A percentile compares a stretch with the other conserved stretches of the same genome.
phyloP scores from a whole-genome alignment of 768 basidiomycete species.

The Lactarius hatsudake region DNA sequence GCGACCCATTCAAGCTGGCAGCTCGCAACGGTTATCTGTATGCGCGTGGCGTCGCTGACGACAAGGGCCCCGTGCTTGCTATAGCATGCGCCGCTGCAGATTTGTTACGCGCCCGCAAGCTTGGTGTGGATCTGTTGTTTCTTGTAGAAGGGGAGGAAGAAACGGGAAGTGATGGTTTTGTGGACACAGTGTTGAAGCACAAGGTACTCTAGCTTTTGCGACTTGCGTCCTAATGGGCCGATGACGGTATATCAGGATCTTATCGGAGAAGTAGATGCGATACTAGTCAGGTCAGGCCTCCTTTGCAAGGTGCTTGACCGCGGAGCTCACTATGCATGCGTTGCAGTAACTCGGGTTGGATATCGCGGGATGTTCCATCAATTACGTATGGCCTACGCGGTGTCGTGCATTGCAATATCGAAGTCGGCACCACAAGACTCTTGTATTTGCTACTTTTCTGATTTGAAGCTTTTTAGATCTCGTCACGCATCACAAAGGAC shows the following conservation, averaged over 20 bases:
- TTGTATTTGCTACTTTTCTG: background rate
- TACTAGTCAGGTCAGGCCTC: constrained; percentile 68
- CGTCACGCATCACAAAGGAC: constrained; percentile 63
- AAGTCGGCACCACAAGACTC: constrained; percentile 42
- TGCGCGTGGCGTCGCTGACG: constrained; percentile 88
- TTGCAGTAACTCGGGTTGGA: constrained; percentile 91
- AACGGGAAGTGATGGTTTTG: constrained; percentile 86
- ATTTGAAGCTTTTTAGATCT: constrained; percentile 47
- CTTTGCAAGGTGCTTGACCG: constrained; percentile 1
- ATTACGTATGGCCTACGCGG: constrained; percentile 95
- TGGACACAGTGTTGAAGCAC: constrained; percentile 66
- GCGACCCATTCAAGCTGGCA: constrained; percentile 77
- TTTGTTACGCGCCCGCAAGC: constrained; percentile 63
- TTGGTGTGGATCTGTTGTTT: constrained; percentile 86
- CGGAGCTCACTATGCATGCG: background rate
- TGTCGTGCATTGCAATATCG: constrained; percentile 82
- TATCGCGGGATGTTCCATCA: constrained; percentile 87
- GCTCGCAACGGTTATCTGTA: constrained; percentile 89
- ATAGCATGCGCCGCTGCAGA: constrained; percentile 87
- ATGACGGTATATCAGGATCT: constrained; percentile 48
- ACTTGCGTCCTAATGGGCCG: background rate
- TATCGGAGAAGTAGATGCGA: constrained; percentile 86
- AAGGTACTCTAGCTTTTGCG: constrained; percentile 48
- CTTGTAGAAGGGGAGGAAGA: constrained; percentile 97
- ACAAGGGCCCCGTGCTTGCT: constrained; percentile 95